A percentile compares a stretch with the other conserved stretches of the same genome.
Conservation (phyloP, 306 rosid species). For the Macrotyloma uniflorum region DNA sequence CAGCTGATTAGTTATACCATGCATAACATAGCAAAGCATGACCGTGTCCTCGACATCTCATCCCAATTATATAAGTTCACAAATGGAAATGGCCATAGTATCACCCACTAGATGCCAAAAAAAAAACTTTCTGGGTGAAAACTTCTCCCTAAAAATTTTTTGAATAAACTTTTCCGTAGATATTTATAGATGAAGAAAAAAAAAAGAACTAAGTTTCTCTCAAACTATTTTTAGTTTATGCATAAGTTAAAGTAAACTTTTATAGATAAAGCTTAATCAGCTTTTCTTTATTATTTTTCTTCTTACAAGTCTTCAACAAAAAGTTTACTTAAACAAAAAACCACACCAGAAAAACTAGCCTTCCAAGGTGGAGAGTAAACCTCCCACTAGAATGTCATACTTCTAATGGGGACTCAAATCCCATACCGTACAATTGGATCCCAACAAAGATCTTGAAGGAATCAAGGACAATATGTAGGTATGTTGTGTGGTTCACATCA, state of each 20-base stretch:
- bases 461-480: background rate
- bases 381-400: background rate
- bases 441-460: constrained; percentile 27
- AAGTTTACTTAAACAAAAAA: background rate
- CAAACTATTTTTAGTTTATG: background rate
- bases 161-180: background rate
- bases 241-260: background rate
- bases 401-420: background rate
- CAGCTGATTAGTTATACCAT: background rate
- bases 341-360: background rate
- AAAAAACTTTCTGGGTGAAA: background rate
- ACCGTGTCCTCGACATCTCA: background rate
- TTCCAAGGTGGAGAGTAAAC: background rate
- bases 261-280: background rate
- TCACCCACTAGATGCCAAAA: background rate
- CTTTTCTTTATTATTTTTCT: background rate
- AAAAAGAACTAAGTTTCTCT: background rate
- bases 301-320: background rate
- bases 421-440: background rate
- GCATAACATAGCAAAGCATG: constrained; percentile 17
- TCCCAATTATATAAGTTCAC: background rate
- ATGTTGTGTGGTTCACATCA: background rate
- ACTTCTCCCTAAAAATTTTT: background rate
- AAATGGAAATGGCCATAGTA: constrained; percentile 5
- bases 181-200: background rate